Percentiles rank a stretch among this genome's conserved stretches.
These are phyloP conservation scores for Debaryomyces psychrophilus DNA, from an alignment of 1,139 yeast genomes.

Conservation along the genomic window DNA sequence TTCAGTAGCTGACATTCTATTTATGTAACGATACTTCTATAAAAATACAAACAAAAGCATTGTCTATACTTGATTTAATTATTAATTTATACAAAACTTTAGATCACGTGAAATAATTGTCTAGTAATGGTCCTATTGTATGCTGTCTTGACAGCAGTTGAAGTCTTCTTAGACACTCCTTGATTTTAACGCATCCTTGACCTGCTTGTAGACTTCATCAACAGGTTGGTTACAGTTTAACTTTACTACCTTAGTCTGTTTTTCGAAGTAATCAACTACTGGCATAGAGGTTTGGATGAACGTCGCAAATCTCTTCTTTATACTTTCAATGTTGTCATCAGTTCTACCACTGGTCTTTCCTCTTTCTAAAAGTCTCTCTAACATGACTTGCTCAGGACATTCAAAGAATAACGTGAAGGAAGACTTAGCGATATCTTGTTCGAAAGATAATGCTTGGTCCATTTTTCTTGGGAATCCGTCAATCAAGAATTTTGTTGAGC, in stretches of 20 bases:
- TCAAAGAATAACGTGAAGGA: constrained; percentile 87
- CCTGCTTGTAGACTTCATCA: constrained; percentile 75
- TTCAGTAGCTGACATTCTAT: constrained; percentile 20
- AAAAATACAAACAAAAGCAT: constrained; percentile 2
- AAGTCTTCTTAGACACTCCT: constrained; percentile 31
- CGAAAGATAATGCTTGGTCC: constrained; percentile 96
- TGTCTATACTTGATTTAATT: background rate
- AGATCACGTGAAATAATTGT: background rate
- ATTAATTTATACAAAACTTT: background rate
- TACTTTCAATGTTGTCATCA: constrained; percentile 91
- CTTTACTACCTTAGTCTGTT: constrained; percentile 75
- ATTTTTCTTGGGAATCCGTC: constrained; percentile 98
- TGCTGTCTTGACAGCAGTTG: background rate
- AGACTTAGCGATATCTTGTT: constrained; percentile 74
- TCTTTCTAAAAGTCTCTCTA: constrained; percentile 80
- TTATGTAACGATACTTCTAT: constrained; percentile 14
- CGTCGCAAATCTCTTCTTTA: constrained; percentile 83
- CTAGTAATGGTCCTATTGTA: background rate
- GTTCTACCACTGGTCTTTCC: constrained; percentile 94
- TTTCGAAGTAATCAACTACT: constrained; percentile 81
- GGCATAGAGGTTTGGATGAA: constrained; percentile 93
- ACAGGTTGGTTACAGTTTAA: constrained; percentile 80
- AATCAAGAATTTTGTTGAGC: constrained; percentile 65
- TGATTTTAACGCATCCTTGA: constrained; percentile 60
- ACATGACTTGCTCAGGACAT: constrained; percentile 91